Conservation (phyloP, 2,329 filamentous ascomycete species). For the Hirsutella minnesotensis region DNA sequence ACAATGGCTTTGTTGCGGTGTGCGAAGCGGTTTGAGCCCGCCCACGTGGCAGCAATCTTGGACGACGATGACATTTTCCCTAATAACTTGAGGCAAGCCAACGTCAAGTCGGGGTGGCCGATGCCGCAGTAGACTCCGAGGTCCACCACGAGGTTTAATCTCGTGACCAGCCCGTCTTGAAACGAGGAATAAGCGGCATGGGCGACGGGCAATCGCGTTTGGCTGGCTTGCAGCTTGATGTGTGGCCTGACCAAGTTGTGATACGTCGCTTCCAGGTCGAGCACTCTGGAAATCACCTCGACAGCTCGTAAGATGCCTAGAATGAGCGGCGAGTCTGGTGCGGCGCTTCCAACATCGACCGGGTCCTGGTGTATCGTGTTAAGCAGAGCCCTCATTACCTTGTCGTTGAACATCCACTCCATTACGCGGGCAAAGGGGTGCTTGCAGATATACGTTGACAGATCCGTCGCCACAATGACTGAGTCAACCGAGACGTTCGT, state of each 20-base stretch:
- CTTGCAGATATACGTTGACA: slow-evolving; percentile 69
- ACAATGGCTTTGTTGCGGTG: slow-evolving; percentile 78
- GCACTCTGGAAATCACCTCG: slow-evolving; percentile 68
- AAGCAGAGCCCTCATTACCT: slow-evolving; percentile 70
- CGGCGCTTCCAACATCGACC: slow-evolving; percentile 57
- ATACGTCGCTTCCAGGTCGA: slow-evolving; percentile 86
- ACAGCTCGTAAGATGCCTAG: slow-evolving; percentile 69
- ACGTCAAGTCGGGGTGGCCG: slow-evolving; percentile 66
- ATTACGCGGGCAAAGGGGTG: slow-evolving; percentile 92
- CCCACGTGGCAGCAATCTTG: slow-evolving; percentile 62
- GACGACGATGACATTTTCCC: slow-evolving; percentile 78
- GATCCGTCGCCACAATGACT: slow-evolving; percentile 60
- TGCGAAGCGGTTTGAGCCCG: slow-evolving; percentile 45
- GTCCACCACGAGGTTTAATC: slow-evolving; percentile 67
- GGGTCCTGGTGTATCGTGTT: slow-evolving; percentile 66
- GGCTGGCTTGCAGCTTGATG: slow-evolving; percentile 53
- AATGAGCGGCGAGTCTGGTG: slow-evolving; percentile 70
- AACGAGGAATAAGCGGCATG: slow-evolving; percentile 69
- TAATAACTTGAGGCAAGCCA: slow-evolving; percentile 70
- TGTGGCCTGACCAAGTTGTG: slow-evolving; percentile 76
- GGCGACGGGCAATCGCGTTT: slow-evolving; percentile 49
- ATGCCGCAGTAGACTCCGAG: slow-evolving; percentile 80
- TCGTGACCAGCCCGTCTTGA: slow-evolving; percentile 79
- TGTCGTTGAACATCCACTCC: slow-evolving; percentile 97
- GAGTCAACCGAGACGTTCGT: slow-evolving; percentile 65